These are phyloP conservation scores for Priceomyces castillae DNA, from an alignment of 805 yeast genomes.

Conservation along the genomic window DNA sequence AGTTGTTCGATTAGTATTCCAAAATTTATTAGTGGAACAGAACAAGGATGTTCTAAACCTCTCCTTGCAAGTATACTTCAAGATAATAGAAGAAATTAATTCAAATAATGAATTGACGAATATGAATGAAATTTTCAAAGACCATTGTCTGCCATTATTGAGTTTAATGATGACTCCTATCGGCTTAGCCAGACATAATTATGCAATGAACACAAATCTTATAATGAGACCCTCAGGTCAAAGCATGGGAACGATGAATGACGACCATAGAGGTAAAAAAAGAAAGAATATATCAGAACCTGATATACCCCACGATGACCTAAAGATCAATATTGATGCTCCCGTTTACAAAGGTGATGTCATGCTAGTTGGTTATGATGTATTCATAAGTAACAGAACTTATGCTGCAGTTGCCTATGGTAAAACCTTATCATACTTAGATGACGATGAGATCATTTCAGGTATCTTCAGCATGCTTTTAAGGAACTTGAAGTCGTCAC, in stretches of 20 bases:
- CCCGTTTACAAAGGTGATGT: constrained; percentile 92
- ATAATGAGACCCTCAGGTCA: constrained; percentile 80
- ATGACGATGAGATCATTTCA: constrained; percentile 34
- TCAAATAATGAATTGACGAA: constrained; percentile 29
- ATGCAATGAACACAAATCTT: constrained; percentile 72
- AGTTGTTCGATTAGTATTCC: constrained; percentile 73
- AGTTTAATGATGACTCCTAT: constrained; percentile 86
- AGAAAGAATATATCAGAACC: constrained; percentile 34
- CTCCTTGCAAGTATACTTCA: constrained; percentile 60
- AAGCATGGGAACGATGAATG: constrained; percentile 23
- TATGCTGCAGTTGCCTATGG: constrained; percentile 79
- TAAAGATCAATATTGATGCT: constrained; percentile 83
- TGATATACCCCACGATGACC: constrained; percentile 53
- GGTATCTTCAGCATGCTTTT: constrained; percentile 38
- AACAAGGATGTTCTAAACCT: constrained; percentile 66
- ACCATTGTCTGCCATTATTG: constrained; percentile 59
- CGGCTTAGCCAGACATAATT: constrained; percentile 87
- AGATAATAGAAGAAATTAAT: constrained; percentile 48
- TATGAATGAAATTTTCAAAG: constrained; percentile 52
- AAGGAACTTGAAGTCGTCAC: constrained; percentile 53
- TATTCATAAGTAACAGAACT: constrained; percentile 70
- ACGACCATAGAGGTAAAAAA: constrained; percentile 45
- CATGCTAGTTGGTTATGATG: constrained; percentile 73
- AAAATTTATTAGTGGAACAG: constrained; percentile 86
- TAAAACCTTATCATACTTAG: constrained; percentile 50